These are phyloP conservation scores for Marsdenia floribunda DNA, from an alignment of 257 asterid genomes.

Conservation along the genomic window DNA sequence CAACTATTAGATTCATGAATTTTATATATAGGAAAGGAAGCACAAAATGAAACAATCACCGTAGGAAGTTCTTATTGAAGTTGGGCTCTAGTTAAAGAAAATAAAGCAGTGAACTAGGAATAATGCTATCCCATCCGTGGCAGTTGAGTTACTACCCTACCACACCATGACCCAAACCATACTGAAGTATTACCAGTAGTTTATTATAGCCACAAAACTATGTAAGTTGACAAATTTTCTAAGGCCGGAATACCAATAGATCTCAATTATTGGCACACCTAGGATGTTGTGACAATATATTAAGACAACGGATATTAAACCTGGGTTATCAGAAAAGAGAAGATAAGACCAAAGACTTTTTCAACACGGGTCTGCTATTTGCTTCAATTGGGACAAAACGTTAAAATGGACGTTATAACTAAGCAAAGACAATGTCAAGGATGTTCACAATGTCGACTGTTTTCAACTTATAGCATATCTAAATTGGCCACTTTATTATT, in stretches of 20 bases:
- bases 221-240: not conserved
- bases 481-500: not conserved
- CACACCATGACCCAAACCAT: not conserved
- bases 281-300: not conserved
- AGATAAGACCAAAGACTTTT: constrained; percentile 1
- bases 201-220: not conserved
- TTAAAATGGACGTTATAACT: not conserved
- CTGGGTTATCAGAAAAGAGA: not conserved
- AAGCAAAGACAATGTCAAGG: not conserved
- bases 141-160: not conserved
- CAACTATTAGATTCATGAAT: not conserved
- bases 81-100: not conserved
- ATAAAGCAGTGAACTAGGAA: not conserved
- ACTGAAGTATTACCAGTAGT: not conserved
- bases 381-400: not conserved
- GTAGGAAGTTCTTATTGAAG: no score
- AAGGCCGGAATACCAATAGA: not conserved
- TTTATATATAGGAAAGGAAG: no score
- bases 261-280: not conserved
- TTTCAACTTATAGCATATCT: not conserved
- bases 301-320: not conserved
- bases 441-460: not conserved
- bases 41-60: no score
- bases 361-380: not conserved
- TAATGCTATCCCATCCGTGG: not conserved